A percentile compares a stretch with the other conserved stretches of the same genome.
These are phyloP conservation scores for Saccharomyces kudriavzevii DNA, from an alignment of 805 yeast species.

Conservation along the genomic window DNA sequence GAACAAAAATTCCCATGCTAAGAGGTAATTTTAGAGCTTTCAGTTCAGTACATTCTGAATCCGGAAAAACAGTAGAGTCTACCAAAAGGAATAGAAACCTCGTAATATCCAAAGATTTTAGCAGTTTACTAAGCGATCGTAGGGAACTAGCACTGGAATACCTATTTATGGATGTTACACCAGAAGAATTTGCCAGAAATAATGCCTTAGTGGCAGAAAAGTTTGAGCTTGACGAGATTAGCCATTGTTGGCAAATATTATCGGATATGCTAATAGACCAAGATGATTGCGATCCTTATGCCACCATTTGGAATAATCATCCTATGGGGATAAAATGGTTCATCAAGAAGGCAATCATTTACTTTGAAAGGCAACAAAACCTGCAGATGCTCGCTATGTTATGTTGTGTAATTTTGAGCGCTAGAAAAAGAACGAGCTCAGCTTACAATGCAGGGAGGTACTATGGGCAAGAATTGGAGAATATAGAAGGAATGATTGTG, in stretches of 20 bases:
- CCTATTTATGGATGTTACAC: constrained; percentile 52
- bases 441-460: not conserved
- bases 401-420: constrained; percentile 48
- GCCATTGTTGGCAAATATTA: constrained; percentile 68
- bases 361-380: constrained; percentile 58
- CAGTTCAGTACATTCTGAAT: constrained; percentile 20
- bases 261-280: constrained; percentile 31
- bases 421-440: constrained; percentile 13
- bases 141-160: constrained; percentile 63
- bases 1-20: constrained; percentile 47
- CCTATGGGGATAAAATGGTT: constrained; percentile 69
- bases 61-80: constrained; percentile 22
- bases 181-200: constrained; percentile 56
- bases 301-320: constrained; percentile 73
- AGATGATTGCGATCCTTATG: constrained; percentile 20
- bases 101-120: constrained; percentile 58
- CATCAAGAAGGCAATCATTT: constrained; percentile 49
- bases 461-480: not conserved
- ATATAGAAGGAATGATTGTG: not conserved
- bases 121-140: constrained; percentile 66
- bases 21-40: constrained; percentile 22
- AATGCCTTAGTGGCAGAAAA: constrained; percentile 65
- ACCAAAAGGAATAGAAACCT: constrained; percentile 38
- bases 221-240: constrained; percentile 52
- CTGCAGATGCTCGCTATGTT: constrained; percentile 88